Base-by-base conservation (phyloP, 169 alveolate genomes). In the Babesia ovata region DNA sequence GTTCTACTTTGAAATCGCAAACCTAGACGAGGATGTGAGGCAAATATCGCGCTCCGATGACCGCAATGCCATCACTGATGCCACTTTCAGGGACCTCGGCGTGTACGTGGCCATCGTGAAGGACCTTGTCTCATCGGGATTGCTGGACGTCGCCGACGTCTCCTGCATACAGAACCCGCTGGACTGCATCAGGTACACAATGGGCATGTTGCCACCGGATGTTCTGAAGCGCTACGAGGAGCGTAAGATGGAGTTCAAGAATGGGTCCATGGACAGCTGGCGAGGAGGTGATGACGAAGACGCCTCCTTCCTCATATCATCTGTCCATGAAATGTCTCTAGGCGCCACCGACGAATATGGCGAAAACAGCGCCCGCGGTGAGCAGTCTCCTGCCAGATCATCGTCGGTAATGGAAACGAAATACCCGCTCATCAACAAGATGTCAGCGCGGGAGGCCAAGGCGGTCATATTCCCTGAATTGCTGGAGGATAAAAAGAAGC, bases 1-100 rank as follows among this genome's bases (percentile, higher is more conserved):
- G 56, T 79, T 94, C 52, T 89, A 90, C 61, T 78, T 93, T 33
- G 97, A 94, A 72, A 91, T 93, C 70, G 96, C 95, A 21, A 94
- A 94, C 74, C 75, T 94, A 53, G 97, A 94, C 61, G 97, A 94
- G 60, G 94, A 89, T 52, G 82, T 89, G 29, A 63, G 59, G 66
- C 33, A 56, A 11, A 71, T 71, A 9, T 49, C 81, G 2, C 56
- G 57, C 39, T 59, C 42, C 2, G 48, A 16, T n/a, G 54, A 28
- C 19, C 58, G 61, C 4, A 22, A 71, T 10, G 33, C 50, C 14
- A 17, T 59, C 22, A 46, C 28, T 9, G 36, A 17, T 9, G 62
- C 69, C 48, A 77, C 84, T 28, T 57, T 74, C 48, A 78, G 61
- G 49, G 63, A 83, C 45, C 46, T 83, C 21, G 70, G 75, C 56